phyloP scores from a whole-genome alignment of 805 yeast species.

The Sungouiella blattae region DNA sequence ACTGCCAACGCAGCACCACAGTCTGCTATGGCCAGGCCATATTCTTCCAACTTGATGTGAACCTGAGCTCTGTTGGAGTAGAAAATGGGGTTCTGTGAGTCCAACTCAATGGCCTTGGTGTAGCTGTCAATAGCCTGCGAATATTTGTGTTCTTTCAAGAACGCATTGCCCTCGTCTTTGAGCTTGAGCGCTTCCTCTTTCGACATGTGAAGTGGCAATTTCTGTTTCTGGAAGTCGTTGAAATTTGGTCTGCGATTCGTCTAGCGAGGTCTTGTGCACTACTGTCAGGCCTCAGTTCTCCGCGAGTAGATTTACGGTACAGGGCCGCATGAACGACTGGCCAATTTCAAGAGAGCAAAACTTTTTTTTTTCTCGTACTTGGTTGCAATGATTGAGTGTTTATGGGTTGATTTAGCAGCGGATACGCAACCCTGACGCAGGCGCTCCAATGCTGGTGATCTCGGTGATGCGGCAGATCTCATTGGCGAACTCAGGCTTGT shows the following conservation, averaged over 20 bases:
- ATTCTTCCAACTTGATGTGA: conserved; percentile 78
- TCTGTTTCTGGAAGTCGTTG: no score
- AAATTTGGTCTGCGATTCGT: no score
- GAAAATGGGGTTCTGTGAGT: conserved; percentile 55
- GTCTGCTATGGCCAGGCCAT: conserved; percentile 81
- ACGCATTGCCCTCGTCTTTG: conserved; percentile 72
- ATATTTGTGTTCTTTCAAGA: conserved; percentile 62
- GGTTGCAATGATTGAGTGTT: no score
- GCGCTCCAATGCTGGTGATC: conserved; percentile 81
- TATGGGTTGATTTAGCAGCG: conserved; percentile 13
- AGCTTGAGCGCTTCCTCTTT: conserved; percentile 42
- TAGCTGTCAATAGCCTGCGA: conserved; percentile 67
- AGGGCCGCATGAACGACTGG: no score
- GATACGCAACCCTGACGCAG: conserved; percentile 83
- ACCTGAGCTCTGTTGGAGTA: conserved; percentile 90
- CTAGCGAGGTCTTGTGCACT: no score
- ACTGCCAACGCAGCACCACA: conserved; percentile 66
- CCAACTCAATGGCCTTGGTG: conserved; percentile 68
- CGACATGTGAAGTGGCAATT: conserved; percentile 8
- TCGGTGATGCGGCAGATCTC: conserved; percentile 70
- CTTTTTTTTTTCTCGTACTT: background rate
- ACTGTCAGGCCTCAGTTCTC: no score
- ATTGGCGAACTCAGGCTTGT: conserved; percentile 75
- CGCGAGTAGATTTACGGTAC: no score
- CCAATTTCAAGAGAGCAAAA: no score